These are phyloP conservation scores for Stephania yunnanensis DNA, from an alignment of 164 flowering plant genomes.

Conservation along the genomic window DNA sequence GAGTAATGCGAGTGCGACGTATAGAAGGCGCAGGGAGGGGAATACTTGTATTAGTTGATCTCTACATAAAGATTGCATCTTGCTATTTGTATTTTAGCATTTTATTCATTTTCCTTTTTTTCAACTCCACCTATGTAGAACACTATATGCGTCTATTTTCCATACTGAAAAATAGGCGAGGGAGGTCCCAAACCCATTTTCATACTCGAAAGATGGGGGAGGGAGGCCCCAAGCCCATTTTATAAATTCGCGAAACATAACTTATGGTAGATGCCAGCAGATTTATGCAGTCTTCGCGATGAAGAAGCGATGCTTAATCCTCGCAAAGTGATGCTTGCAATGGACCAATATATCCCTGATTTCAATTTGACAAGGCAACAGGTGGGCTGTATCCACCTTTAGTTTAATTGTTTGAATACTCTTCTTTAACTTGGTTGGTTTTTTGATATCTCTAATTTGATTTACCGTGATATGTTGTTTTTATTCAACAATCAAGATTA, in stretches of 20 bases:
- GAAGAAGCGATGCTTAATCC: conserved; percentile 47
- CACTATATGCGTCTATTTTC: no score
- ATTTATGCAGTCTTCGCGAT: conserved; percentile 34
- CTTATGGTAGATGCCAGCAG: conserved; percentile 33
- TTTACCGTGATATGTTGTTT: no score
- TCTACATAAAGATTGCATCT: not conserved
- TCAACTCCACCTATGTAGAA: not conserved
- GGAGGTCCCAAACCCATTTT: no score
- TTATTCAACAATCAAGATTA: not conserved
- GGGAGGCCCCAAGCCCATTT: no score
- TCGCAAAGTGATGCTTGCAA: conserved; percentile 58
- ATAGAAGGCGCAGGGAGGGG: not conserved
- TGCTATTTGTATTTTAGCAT: not conserved
- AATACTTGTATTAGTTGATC: not conserved
- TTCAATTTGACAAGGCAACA: conserved; percentile 76
- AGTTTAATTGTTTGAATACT: not conserved
- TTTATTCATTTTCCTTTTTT: not conserved
- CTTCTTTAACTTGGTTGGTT: no score
- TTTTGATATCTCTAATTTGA: no score
- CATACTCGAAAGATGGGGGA: no score
- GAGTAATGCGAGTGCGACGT: not conserved
- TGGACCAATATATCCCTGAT: conserved; percentile 51
- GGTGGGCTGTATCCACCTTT: conserved; percentile 32
- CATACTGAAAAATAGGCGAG: no score
- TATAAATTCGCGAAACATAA: not conserved